Percentiles rank a stretch among this genome's conserved stretches.
Evolutionary conservation across 352 stramenopile genomes (phyloP).

Genomic region (Phytophthora hibernalis): DNA sequence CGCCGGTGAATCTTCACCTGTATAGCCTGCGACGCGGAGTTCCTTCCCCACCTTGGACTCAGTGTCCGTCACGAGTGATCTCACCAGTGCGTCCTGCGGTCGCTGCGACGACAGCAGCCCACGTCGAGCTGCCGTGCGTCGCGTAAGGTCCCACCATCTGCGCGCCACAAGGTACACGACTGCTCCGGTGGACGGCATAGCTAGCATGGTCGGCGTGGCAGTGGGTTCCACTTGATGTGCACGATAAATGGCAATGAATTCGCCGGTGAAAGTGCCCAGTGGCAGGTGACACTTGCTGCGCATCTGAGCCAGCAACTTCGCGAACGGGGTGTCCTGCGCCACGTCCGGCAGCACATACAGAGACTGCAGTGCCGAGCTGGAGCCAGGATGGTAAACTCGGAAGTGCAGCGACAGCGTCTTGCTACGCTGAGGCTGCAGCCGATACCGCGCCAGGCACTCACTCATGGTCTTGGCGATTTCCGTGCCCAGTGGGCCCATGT

Average conservation of each 20-base stretch:
- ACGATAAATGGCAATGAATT: conserved; percentile 50
- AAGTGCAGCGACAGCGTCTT: conserved; percentile 53
- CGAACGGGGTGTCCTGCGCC: conserved; percentile 40
- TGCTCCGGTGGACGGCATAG: conserved; percentile 49
- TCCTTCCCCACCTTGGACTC: conserved; percentile 57
- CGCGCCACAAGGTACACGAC: conserved; percentile 58
- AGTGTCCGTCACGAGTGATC: conserved; percentile 44
- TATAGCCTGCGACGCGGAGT: conserved; percentile 12
- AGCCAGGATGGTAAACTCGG: conserved; percentile 40
- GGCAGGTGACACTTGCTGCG: conserved; percentile 47
- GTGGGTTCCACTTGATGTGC: conserved; percentile 49
- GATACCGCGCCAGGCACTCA: conserved; percentile 33
- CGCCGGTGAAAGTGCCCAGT: conserved; percentile 19
- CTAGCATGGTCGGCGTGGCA: conserved; percentile 39
- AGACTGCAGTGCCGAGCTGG: conserved; percentile 21
- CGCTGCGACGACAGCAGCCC: conserved; percentile 57
- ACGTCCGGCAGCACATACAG: conserved; percentile 42
- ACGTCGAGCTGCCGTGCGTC: conserved; percentile 56
- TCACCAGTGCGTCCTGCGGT: conserved; percentile 55
- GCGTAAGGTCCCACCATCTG: conserved; percentile 65
- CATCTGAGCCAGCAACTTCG: conserved; percentile 46
- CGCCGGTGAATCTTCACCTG: conserved; percentile 1
- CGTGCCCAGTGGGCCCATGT: conserved; percentile 12
- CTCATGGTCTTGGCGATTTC: conserved; percentile 28
- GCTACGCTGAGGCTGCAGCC: conserved; percentile 48